Base-by-base conservation (phyloP, 2,329 filamentous ascomycete species). In the Monilinia fructigena region DNA sequence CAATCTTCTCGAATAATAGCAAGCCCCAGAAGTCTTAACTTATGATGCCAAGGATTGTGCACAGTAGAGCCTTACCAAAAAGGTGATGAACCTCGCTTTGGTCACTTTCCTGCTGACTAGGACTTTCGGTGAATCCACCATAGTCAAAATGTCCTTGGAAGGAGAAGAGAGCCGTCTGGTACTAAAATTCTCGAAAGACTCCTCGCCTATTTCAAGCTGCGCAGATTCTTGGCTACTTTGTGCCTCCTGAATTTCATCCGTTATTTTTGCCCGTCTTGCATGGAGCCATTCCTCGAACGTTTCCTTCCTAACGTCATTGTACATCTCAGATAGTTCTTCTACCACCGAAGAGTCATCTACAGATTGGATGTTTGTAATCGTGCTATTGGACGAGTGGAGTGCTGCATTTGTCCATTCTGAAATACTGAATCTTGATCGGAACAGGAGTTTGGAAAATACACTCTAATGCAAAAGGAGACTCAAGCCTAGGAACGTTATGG, bases 101-200 rank as follows among this genome's bases (percentile, higher is more conserved):
- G 31, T 68, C 58, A 48, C 55, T 40, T 23, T 28, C 26, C 28
- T 52, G 63, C 64, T 63, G 66, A 40, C 40, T 63, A 14, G 68
- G 69, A 38, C 64, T 74, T 63, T 75, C 70, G 45, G 72, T 48
- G 56, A 74, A 74, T 3, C 74, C 74, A 11, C 71, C 72, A 66
- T 73, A 75, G 52, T 75, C 68, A 28, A 74, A 75, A 31, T 71
- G 55, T 74, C 68, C 58, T 73, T 75, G 10, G 56, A 66, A 23
- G 67, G 67, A 14, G 71, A 68, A 20, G 68, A 69, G 20, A 45
- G 47, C 20, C 42, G 18, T 42, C 35, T 48, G 18, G 28, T 45
- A 12, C 55, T 28, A 5, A 45, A 12, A 38, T 65, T 61, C 48
- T 65, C 63, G 18, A 60, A 61, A 31, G 26, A 47, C 31, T 60